Evolutionary conservation across 2,329 filamentous ascomycete species (phyloP).

Genomic region (Apiospora hydei): DNA sequence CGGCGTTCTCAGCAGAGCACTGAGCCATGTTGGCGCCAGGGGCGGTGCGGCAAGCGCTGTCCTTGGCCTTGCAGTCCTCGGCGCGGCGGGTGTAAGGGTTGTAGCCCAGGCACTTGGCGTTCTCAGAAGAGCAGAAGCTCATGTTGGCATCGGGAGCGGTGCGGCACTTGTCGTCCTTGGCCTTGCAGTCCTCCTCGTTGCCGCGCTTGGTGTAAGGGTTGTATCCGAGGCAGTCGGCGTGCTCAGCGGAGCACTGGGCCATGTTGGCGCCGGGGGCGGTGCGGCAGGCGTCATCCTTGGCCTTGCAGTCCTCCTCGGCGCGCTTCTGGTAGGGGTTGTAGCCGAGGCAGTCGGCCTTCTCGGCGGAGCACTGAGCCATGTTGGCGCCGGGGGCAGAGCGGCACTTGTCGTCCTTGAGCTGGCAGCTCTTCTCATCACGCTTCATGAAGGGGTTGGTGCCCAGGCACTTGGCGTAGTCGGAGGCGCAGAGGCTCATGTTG

Average conservation of each 20-base stretch:
- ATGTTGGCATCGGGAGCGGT: slow-evolving; percentile 13
- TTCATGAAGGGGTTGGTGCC: slow-evolving; percentile 15
- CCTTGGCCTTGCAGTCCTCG: too few species aligned
- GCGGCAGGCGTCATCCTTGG: not conserved
- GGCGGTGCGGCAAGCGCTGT: too few species aligned
- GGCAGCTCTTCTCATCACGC: not conserved
- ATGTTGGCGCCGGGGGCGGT: slow-evolving; percentile 4
- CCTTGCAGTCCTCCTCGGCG: not conserved
- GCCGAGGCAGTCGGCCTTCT: not conserved
- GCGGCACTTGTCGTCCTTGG: not conserved
- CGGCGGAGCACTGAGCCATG: slow-evolving; percentile 2
- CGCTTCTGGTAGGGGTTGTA: not conserved
- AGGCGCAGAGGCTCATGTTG: slow-evolving; percentile 1
- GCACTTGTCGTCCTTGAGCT: not conserved
- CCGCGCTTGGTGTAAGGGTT: not conserved
- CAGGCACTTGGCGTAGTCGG: slow-evolving; percentile 12
- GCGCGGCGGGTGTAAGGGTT: too few species aligned
- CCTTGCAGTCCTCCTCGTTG: too few species aligned
- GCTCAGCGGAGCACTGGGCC: not conserved
- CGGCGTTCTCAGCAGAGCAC: too few species aligned
- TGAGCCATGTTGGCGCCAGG: slow-evolving; percentile 21
- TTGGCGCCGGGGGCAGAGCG: slow-evolving; percentile 5
- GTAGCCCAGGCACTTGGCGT: too few species aligned
- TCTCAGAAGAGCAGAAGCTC: not conserved
- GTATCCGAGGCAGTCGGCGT: not conserved